Base-by-base conservation (phyloP, 1,284 basidiomycete genomes). In the Hymenochaete sp. region DNA sequence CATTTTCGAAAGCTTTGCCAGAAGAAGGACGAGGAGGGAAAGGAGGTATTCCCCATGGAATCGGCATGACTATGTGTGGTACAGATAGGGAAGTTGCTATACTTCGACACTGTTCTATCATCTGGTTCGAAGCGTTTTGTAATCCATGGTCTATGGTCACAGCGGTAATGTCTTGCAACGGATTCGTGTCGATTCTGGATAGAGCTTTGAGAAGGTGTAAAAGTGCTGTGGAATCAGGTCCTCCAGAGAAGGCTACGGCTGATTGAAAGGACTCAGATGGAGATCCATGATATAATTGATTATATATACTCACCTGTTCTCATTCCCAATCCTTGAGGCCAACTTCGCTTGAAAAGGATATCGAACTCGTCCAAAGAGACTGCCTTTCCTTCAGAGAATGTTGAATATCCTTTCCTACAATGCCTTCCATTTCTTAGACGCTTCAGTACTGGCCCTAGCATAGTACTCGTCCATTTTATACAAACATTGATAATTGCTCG, bases 231-330 rank as follows among this genome's bases (percentile, higher is more conserved):
- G 85, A 89, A 58, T 89, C 85, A 9, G 84, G 75, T 2, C 86
- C 86, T 9, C 82, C 85, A 14, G 86, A 89, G 56, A 79, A 79
- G 18, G 79, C 85, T 21, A 88, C 71, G 28, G 72, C 85, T 85
- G 50, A 10, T 27, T 7, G 11, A n/a, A n/a, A n/a, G n/a, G n/a
- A n/a, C n/a, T n/a, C n/a, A n/a, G n/a, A n/a, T n/a, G n/a, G n/a
- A n/a, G n/a, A n/a, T n/a, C n/a, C n/a, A n/a, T n/a, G n/a, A n/a
- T n/a, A n/a, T n/a, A n/a, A 21, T 13, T 4, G 13, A 24, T 3
- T 0, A 35, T 14, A 13, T 26, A 39, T 3, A 35, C 27, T 49
- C 53, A 71, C 73, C 71, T 35, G 76, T 63, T 24, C 58, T 65
- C 9, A 55, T 47, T 18, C 63, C 55, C 68, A 70, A 72, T 11